phyloP scores from a whole-genome alignment of 1,284 basidiomycete genomes.

The Tetrapyrgos nigripes region DNA sequence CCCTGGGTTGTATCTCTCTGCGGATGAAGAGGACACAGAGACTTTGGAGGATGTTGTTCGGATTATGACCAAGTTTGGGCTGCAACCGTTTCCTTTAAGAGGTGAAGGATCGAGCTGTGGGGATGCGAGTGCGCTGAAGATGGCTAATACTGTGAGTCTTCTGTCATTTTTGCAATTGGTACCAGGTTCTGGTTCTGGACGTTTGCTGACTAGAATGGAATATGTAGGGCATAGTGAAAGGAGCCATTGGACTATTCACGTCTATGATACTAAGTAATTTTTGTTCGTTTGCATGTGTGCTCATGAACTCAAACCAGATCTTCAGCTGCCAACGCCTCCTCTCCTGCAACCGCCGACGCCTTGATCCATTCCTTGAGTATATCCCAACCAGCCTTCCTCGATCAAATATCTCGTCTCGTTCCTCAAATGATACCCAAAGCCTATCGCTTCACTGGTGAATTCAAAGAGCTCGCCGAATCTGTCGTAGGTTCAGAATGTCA shows the following conservation, averaged over 20 bases:
- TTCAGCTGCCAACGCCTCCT: conserved; percentile 29
- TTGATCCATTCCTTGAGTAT: conserved; percentile 28
- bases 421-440: conserved; percentile 30
- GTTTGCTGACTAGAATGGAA: not conserved
- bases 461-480: conserved; percentile 32
- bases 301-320: not conserved
- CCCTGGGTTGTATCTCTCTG: conserved; percentile 54
- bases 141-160: conserved; percentile 53
- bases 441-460: conserved; percentile 33
- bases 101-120: conserved; percentile 51
- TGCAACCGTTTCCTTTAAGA: conserved; percentile 45
- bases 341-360: conserved; percentile 30
- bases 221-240: conserved; percentile 51
- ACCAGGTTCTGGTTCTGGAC: not conserved
- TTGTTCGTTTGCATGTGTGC: not conserved
- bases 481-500: conserved; percentile 14
- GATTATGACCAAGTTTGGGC: conserved; percentile 40
- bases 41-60: conserved; percentile 44
- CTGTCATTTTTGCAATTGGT: too few species aligned
- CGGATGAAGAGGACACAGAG: conserved; percentile 35
- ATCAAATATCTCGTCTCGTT: conserved; percentile 25
- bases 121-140: conserved; percentile 58
- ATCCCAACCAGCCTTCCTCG: conserved; percentile 27
- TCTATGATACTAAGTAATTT: conserved; percentile 53
- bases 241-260: conserved; percentile 46